A percentile compares a stretch with the other conserved stretches of the same genome.
phyloP scores from a whole-genome alignment of 2,329 filamentous ascomycete genomes.

The Talaromyces marneffei region DNA sequence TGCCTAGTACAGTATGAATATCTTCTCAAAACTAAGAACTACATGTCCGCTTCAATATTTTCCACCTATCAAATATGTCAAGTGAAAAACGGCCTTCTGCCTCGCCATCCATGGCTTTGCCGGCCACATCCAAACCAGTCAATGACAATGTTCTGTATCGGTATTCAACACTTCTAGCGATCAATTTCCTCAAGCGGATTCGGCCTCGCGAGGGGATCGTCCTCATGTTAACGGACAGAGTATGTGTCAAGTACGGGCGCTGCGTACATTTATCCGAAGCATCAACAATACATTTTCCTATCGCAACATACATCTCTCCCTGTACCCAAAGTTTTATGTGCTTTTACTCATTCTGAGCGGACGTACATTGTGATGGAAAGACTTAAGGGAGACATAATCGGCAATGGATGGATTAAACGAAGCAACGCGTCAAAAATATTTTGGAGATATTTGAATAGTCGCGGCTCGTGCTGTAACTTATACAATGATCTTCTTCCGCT shows the following conservation, averaged over 20 bases:
- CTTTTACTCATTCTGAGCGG: conserved; percentile 26
- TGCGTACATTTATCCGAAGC: conserved; percentile 28
- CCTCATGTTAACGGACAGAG: conserved; percentile 24
- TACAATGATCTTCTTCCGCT: conserved; percentile 20
- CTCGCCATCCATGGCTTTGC: neutral
- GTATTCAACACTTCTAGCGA: conserved; percentile 20
- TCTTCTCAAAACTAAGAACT: neutral
- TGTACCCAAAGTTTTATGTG: conserved; percentile 33
- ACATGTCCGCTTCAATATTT: neutral
- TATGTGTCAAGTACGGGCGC: conserved; percentile 32
- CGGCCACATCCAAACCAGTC: conserved; percentile 15
- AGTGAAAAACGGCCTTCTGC: neutral
- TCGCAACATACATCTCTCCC: conserved; percentile 34
- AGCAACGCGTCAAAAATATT: conserved; percentile 31
- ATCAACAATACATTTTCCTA: conserved; percentile 32
- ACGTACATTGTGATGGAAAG: conserved; percentile 40
- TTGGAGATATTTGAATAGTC: conserved; percentile 26
- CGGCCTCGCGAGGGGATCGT: conserved; percentile 22
- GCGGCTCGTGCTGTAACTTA: neutral
- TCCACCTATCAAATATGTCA: conserved; percentile 10
- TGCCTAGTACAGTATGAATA: no score
- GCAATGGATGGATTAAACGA: conserved; percentile 25
- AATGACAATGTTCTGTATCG: conserved; percentile 18
- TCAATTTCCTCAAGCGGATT: conserved; percentile 19
- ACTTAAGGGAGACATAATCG: conserved; percentile 34